These are phyloP conservation scores for Lasiosphaeria hispida DNA, from an alignment of 495 filamentous ascomycete genomes.

Conservation along the genomic window DNA sequence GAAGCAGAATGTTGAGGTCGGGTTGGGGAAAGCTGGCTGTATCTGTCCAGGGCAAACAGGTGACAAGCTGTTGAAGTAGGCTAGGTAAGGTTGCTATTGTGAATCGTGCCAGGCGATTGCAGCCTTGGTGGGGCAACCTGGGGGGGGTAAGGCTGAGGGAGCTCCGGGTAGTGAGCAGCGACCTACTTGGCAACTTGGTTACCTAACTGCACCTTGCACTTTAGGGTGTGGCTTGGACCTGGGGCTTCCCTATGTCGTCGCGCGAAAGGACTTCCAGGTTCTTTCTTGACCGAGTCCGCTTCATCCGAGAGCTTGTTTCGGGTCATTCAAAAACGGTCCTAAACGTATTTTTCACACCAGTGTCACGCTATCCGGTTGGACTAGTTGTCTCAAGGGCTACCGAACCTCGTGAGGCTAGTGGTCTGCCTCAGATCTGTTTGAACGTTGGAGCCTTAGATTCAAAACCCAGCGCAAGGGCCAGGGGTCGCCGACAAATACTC, in stretches of 20 bases:
- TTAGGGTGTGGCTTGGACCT: background rate
- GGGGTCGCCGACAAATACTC: background rate
- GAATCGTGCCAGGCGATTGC: background rate
- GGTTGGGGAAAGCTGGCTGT: background rate
- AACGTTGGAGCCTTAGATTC: background rate
- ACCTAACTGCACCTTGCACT: background rate
- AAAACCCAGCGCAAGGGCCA: background rate
- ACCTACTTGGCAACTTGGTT: too few species aligned
- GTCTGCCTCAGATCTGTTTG: slow-evolving; percentile 23
- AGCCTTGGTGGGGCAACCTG: slow-evolving; percentile 12
- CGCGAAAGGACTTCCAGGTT: background rate
- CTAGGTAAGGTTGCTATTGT: background rate
- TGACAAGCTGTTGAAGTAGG: background rate
- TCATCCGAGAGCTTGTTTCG: too few species aligned
- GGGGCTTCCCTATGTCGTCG: background rate
- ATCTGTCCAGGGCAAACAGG: too few species aligned
- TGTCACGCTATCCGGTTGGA: too few species aligned
- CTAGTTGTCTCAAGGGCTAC: too few species aligned
- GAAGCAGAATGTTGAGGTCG: too few species aligned
- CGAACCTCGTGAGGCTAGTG: background rate
- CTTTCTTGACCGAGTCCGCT: too few species aligned
- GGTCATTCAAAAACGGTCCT: too few species aligned
- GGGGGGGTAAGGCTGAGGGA: slow-evolving; percentile 4
- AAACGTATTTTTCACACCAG: background rate
- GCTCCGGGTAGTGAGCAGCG: background rate